Conservation (phyloP, 805 yeast genomes). For the Debaryomyces maramus region DNA sequence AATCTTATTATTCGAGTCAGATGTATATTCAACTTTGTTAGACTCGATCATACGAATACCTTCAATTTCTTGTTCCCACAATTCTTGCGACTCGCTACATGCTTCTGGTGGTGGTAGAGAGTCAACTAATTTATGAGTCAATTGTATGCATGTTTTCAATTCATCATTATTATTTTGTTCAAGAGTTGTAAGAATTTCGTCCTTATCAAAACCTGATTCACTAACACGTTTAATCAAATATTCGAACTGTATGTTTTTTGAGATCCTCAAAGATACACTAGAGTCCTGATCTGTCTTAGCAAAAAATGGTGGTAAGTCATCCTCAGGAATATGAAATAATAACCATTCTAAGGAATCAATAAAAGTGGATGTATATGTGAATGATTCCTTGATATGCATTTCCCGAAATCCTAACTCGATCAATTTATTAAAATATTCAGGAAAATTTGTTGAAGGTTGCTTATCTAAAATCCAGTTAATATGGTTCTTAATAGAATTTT, state of each 20-base stretch:
- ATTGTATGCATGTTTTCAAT: constrained; percentile 47
- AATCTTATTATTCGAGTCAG: constrained; percentile 33
- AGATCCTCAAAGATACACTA: constrained; percentile 55
- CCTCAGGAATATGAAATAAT: constrained; percentile 88
- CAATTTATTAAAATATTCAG: constrained; percentile 10
- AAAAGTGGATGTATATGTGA: constrained; percentile 52
- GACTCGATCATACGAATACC: constrained; percentile 59
- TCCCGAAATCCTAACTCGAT: constrained; percentile 62
- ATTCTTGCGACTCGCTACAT: constrained; percentile 34
- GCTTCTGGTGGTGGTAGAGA: constrained; percentile 13
- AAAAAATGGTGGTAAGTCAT: constrained; percentile 76
- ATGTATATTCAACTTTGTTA: constrained; percentile 12
- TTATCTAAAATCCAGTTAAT: constrained; percentile 46
- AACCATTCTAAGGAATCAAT: constrained; percentile 71
- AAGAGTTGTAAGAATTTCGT: constrained; percentile 56
- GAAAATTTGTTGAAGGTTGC: constrained; percentile 7
- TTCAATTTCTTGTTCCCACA: constrained; percentile 78
- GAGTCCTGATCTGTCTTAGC: constrained; percentile 58
- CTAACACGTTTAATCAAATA: constrained; percentile 56
- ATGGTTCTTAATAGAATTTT: constrained; percentile 56
- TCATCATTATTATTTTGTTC: constrained; percentile 45
- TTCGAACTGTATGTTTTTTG: constrained; percentile 55
- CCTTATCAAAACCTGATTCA: constrained; percentile 70
- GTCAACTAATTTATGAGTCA: constrained; percentile 42
- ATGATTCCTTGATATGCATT: constrained; percentile 70